Evolutionary conservation across 192 early-diverging fungal species (phyloP), one percentile per base, ranked within the genome.

Genomic region (Coemansia sp.): DNA sequence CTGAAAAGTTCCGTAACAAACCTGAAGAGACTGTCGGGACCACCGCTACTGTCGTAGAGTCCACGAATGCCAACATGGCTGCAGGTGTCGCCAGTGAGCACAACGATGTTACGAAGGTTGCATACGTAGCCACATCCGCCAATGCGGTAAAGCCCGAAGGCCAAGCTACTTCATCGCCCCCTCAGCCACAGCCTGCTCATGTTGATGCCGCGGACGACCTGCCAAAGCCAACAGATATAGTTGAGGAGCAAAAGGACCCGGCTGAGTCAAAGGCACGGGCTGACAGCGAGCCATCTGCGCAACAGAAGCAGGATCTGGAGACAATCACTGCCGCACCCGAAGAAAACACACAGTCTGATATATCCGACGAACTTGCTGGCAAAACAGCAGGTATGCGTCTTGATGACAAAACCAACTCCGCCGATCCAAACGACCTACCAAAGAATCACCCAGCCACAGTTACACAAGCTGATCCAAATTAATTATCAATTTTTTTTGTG

Each of bases 1-100:
- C 76, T 0, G 67, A 71, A 34, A 67, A 58, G 28, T 83, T 79
- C 52, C 52, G 56, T 25, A 64, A 54, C 49, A 64, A 66, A 27
- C 18, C 73, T 22, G 62, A 69, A 41, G 22, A 8, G 44, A 23
- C 52, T 14, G 54, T 1, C 25, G 56, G 47, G 0, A 34, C 56
- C n/a, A 30, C 56, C 14, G 32, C 14, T 12, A n/a, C 54, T 2
- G 25, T 16, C 18, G 14, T n/a, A 8, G 48, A 16, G 27, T 18
- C 26, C 30, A 47, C 25, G 21, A 10, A 32, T 19, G 52, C 12
- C 47, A 53, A 18, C 22, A 18, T 41, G 34, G 12, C 25, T 19
- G 48, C 41, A 0, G 58, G 41, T 12, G 38, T 41, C 32, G 52
- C 50, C n/a, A 9, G 34, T 18, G n/a, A 32, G 21, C 5, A 6